Evolutionary conservation across 2,329 filamentous ascomycete species (phyloP), one percentile per base, ranked within the genome.

Genomic region (Bipolaris zeicola): DNA sequence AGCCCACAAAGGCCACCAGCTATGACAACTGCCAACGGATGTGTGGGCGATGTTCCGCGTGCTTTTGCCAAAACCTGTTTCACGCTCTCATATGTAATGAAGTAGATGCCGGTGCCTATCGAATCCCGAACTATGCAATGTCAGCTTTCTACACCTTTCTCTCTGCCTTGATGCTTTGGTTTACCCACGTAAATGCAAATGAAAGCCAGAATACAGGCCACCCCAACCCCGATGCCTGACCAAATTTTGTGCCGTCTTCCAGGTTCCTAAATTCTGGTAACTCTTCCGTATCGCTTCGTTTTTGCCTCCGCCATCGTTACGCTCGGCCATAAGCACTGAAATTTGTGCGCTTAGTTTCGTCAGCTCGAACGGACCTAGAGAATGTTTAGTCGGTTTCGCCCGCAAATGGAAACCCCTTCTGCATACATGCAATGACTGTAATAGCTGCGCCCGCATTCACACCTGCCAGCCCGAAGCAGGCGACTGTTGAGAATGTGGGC

Each of bases 321-420:
- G 85, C 62, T 83, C 81, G 16, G 89, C 88, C 79, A 93, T 85
- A 57, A 94, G 80, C 10, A 92, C 89, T 1, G 91, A 92, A 18
- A 95, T 89, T 74, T 96, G 91, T 14, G 91, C 90, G 73, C 89
- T 93, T 57, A 95, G 82, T 76, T 96, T 96, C n/a, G 90, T 93
- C 74, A 96, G 83, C 76, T 96, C 91, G 72, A 96, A 96, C 1
- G 91, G 91, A 70, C 87, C 87, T 89, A 54, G 6, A 18, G 8
- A 7, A 10, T 28, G 28, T 43, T 73, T 41, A 67, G 65, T 49
- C 22, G 50, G 11, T 38, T 34, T 47, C 33, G 41, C 11, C 16
- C 10, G 16, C 8, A 38, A 20, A 10, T n/a, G 14, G 11, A 8
- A 13, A 6, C 6, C 22, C 11, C 13, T n/a, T 2, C 11, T 16